phyloP scores from a whole-genome alignment of 345 rosid species.

The Mangifera indica region DNA sequence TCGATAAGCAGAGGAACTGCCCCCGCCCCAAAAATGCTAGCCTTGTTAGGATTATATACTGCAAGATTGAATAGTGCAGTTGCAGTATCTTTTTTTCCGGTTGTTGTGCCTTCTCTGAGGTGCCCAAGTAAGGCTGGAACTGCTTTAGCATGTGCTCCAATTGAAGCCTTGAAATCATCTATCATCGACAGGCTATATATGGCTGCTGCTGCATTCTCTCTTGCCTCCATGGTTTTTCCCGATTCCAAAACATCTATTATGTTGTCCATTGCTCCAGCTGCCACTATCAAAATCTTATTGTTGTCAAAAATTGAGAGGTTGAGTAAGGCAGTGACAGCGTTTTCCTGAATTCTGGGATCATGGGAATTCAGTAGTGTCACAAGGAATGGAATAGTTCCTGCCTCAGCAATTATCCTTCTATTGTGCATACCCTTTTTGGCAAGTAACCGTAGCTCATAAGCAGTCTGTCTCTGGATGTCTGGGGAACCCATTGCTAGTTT shows the following conservation, averaged over 20 bases:
- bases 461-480: conserved; percentile 62
- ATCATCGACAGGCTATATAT: conserved; percentile 64
- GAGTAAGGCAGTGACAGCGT: conserved; percentile 64
- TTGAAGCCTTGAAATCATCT: conserved; percentile 47
- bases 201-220: conserved; percentile 72
- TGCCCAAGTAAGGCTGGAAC: conserved; percentile 50
- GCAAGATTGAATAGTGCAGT: conserved; percentile 57
- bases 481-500: conserved; percentile 66
- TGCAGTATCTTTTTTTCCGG: conserved; percentile 61
- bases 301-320: conserved; percentile 62
- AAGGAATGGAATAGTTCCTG: conserved; percentile 67
- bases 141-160: conserved; percentile 48
- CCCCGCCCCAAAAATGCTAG: conserved; percentile 36
- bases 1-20: conserved; percentile 59
- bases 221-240: conserved; percentile 63
- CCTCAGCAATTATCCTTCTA: conserved; percentile 58
- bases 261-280: conserved; percentile 62
- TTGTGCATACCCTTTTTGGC: conserved; percentile 69
- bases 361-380: conserved; percentile 45
- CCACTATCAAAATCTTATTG: conserved; percentile 60
- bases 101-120: conserved; percentile 52
- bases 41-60: conserved; percentile 48
- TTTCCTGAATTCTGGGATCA: conserved; percentile 63
- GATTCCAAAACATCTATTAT: conserved; percentile 50
- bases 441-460: conserved; percentile 62